Evolutionary conservation across 2,329 filamentous ascomycete species (phyloP), one percentile per base, ranked within the genome.

Genomic region (Pseudopithomyces chartarum): DNA sequence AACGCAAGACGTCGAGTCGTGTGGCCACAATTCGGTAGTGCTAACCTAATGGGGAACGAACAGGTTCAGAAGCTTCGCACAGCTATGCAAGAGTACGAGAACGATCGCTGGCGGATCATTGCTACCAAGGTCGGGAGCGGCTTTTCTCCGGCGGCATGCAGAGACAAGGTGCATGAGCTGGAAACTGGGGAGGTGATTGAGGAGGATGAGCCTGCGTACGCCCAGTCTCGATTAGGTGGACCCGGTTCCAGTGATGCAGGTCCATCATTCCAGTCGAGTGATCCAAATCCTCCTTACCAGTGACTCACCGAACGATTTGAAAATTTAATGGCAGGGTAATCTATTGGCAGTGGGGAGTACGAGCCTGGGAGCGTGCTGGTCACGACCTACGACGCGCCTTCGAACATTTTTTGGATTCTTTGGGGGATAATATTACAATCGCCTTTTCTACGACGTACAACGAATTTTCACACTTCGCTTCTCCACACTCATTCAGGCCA

Each of bases 81-180:
- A 54, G 90, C 90, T 5, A 85, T 94, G 64, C 87, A 90, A 72
- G 91, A 94, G 75, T 94, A 94, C 80, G 91, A 95, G 72, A 90
- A 90, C 78, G 92, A 97, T 76, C 92, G 92, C 73, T 97, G 93
- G 93, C 89, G 92, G 65, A 91, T 96, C 70, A 88, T 97, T 60
- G 90, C 93, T 57, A 90, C 90, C 70, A 97, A 96, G 78, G 90
- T 97, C 67, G 93, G 93, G 59, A 90, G 88, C 49, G 92, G 93
- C 45, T 96, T 96, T 73, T 95, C 92, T 36, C 91, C 93, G 39
- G 86, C 87, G 34, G 91, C 92, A 43, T 97, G 93, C 78, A 89
- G 90, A 75, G 92, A 96, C 70, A 89, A 92, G 68, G 89, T 88
- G 32, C 79, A 84, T 57, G 85, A 91, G 76, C 76, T 93, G 29